Percentiles rank a stretch among this genome's conserved stretches.
Evolutionary conservation across 768 basidiomycete genomes (phyloP).

Genomic region (Kondoa malvinella): DNA sequence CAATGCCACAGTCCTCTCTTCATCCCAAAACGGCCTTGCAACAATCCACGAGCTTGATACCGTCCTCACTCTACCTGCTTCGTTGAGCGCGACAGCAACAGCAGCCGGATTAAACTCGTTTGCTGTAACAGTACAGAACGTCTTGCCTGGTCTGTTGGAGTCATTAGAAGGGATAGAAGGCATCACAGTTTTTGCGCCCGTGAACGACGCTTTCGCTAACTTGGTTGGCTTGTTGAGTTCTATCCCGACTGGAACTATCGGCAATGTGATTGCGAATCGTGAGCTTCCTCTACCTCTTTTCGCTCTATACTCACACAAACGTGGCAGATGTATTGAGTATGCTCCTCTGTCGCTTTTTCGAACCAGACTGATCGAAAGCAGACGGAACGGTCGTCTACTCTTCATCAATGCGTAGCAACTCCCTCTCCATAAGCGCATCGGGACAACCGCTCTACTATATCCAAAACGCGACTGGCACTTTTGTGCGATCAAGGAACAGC

Average conservation of each 20-base stretch:
- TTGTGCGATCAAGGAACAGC: background rate
- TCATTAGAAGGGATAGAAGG: background rate
- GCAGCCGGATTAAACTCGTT: background rate
- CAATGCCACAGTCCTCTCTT: background rate
- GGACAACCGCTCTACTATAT: background rate
- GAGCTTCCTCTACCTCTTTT: background rate
- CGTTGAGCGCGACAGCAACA: background rate
- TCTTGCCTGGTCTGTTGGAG: background rate
- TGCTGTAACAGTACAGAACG: background rate
- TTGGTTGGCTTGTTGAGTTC: background rate
- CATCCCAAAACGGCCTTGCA: background rate
- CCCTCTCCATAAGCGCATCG: background rate
- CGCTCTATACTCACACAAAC: background rate
- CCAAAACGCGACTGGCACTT: background rate
- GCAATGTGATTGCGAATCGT: background rate
- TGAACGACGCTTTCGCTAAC: background rate
- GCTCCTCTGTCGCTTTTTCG: background rate
- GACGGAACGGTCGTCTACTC: background rate
- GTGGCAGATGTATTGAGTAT: background rate
- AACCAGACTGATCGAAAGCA: background rate
- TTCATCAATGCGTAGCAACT: background rate
- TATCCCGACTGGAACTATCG: background rate
- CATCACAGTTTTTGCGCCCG: background rate
- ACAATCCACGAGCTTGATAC: background rate
- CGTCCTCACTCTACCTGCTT: background rate